These are phyloP conservation scores for Aegilops speltoides DNA, from an alignment of 176 grass and related monocot species.

Conservation along the genomic window DNA sequence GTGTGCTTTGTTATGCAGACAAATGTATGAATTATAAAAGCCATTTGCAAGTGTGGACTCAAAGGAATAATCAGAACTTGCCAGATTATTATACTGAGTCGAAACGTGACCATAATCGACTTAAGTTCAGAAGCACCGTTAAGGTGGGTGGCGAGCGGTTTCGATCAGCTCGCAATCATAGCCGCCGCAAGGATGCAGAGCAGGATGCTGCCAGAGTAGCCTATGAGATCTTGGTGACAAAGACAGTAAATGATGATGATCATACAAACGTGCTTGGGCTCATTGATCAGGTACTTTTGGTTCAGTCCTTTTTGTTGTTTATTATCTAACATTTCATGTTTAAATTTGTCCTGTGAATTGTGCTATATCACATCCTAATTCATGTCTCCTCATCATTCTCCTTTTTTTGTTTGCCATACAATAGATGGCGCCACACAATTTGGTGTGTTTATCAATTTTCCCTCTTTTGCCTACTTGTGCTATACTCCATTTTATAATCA, in stretches of 20 bases:
- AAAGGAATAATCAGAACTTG: neutral
- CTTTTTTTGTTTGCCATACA: no score
- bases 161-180: constrained; percentile 33
- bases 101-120: constrained; percentile 34
- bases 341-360: no score
- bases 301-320: neutral
- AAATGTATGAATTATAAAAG: constrained; percentile 43
- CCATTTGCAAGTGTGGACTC: constrained; percentile 34
- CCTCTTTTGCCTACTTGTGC: no score
- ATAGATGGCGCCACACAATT: no score
- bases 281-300: constrained; percentile 48
- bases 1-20: constrained; percentile 31
- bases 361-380: no score
- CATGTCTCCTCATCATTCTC: no score
- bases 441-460: no score
- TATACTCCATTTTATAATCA: no score
- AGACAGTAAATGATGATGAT: constrained; percentile 13
- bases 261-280: neutral
- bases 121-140: constrained; percentile 47
- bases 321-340: no score
- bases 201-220: constrained; percentile 51
- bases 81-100: constrained; percentile 38
- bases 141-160: constrained; percentile 39
- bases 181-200: constrained; percentile 59
- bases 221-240: constrained; percentile 34